phyloP scores from a whole-genome alignment of 148 eudicot genomes.

The Chenopodium quinoa region DNA sequence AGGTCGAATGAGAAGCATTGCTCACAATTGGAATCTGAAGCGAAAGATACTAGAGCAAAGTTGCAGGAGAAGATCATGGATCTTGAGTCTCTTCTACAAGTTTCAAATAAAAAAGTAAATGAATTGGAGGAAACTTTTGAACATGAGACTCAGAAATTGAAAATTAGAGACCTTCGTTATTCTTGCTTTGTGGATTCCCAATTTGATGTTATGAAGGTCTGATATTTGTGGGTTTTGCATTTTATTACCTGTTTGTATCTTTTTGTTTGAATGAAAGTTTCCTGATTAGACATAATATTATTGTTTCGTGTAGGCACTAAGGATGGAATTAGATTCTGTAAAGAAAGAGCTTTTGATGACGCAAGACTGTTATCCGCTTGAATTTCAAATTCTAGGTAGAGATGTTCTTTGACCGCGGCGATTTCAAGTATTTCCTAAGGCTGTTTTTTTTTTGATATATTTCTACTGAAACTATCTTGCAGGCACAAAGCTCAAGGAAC shows the following conservation, averaged over 20 bases:
- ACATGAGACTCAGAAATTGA: conserved; percentile 55
- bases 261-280: neutral
- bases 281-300: conserved; percentile 15
- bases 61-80: conserved; percentile 61
- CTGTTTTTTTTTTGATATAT: neutral
- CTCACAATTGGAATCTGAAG: conserved; percentile 49
- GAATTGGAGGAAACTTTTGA: conserved; percentile 69
- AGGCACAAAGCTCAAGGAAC: conserved; percentile 66
- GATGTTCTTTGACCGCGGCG: conserved; percentile 8
- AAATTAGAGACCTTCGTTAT: conserved; percentile 58
- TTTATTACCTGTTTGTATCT: neutral
- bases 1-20: conserved; percentile 45
- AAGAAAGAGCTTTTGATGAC: conserved; percentile 63
- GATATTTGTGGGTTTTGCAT: conserved; percentile 15
- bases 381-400: conserved; percentile 68
- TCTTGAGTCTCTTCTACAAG: conserved; percentile 52
- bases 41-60: conserved; percentile 48
- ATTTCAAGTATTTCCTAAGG: neutral
- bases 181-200: conserved; percentile 62
- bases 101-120: conserved; percentile 63
- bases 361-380: conserved; percentile 47
- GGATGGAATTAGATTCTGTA: conserved; percentile 51
- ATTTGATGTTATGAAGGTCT: conserved; percentile 58
- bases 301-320: conserved; percentile 48
- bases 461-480: conserved; percentile 24